A percentile compares a stretch with the other conserved stretches of the same genome.
Conservation (phyloP, 257 asterid species). For the Nicotiana tabacum region DNA sequence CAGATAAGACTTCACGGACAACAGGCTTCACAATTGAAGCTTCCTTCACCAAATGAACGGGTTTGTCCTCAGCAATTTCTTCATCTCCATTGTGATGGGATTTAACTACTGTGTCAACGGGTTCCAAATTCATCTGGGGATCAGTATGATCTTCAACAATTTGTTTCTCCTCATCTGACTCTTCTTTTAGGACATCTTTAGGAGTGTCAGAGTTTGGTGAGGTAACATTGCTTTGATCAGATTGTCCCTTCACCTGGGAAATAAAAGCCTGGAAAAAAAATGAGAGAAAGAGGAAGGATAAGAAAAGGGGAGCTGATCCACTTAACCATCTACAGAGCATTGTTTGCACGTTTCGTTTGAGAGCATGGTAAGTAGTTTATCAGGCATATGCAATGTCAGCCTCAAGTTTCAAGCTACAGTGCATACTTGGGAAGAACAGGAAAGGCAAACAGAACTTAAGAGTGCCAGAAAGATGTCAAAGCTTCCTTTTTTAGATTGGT, state of each 20-base stretch:
- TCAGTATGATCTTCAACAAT: conserved; percentile 37
- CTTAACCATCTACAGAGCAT: background rate
- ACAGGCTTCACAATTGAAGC: conserved; percentile 23
- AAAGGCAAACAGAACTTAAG: background rate
- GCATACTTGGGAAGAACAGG: background rate
- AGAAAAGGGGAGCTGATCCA: background rate
- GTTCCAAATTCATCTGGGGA: conserved; percentile 21
- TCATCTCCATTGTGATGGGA: conserved; percentile 33
- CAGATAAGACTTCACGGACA: conserved; percentile 41
- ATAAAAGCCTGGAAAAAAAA: conserved; percentile 17
- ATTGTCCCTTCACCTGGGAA: conserved; percentile 62
- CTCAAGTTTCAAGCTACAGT: background rate
- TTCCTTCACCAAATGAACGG: conserved; percentile 37
- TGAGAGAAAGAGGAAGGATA: conserved; percentile 6
- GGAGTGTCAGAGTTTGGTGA: conserved; percentile 47
- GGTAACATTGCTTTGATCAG: conserved; percentile 44
- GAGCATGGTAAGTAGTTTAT: background rate
- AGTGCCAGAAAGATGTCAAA: background rate
- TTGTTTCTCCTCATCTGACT: conserved; percentile 42
- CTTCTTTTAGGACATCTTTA: conserved; percentile 35
- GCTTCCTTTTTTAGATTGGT: background rate
- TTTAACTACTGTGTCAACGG: conserved; percentile 33
- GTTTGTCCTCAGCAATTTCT: conserved; percentile 28
- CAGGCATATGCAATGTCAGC: background rate
- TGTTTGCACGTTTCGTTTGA: background rate